phyloP scores from a whole-genome alignment of 108 stramenopile species.

The Cyclotella sp. region DNA sequence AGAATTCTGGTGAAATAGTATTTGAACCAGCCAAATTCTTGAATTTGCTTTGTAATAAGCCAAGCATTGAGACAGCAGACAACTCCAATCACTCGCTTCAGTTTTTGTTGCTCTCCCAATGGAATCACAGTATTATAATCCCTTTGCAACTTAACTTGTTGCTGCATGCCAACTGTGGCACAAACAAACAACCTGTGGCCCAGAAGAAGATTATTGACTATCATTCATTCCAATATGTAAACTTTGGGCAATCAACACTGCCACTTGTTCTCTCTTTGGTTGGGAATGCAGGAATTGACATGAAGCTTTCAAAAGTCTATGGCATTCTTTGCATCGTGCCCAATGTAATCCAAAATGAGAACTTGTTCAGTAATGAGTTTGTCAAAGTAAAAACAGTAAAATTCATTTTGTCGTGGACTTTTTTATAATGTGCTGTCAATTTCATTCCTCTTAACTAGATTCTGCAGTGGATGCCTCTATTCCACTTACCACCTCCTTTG shows the following conservation, averaged over 20 bases:
- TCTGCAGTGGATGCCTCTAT: conserved; percentile 37
- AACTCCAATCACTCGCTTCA: too few species aligned
- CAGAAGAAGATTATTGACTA: neutral
- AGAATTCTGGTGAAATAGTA: too few species aligned
- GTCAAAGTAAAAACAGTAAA: too few species aligned
- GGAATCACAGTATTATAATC: too few species aligned
- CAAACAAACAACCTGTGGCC: neutral
- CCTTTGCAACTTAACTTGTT: neutral
- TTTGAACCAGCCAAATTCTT: too few species aligned
- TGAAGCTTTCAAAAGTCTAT: neutral
- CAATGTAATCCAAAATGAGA: neutral
- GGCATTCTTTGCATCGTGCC: neutral
- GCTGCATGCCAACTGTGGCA: neutral
- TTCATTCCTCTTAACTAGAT: conserved; percentile 54
- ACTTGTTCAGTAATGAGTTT: too few species aligned
- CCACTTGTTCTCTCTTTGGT: neutral
- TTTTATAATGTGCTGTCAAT: neutral
- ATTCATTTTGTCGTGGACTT: too few species aligned
- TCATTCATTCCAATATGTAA: neutral
- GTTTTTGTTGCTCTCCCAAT: too few species aligned
- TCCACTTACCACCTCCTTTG: neutral
- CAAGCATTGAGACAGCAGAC: too few species aligned
- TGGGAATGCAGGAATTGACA: neutral
- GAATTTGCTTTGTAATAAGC: too few species aligned
- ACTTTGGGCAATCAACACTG: neutral